Percentiles rank a stretch among this genome's conserved stretches.
Conservation (phyloP, 2,329 filamentous ascomycete species). For the Colletotrichum camelliae region DNA sequence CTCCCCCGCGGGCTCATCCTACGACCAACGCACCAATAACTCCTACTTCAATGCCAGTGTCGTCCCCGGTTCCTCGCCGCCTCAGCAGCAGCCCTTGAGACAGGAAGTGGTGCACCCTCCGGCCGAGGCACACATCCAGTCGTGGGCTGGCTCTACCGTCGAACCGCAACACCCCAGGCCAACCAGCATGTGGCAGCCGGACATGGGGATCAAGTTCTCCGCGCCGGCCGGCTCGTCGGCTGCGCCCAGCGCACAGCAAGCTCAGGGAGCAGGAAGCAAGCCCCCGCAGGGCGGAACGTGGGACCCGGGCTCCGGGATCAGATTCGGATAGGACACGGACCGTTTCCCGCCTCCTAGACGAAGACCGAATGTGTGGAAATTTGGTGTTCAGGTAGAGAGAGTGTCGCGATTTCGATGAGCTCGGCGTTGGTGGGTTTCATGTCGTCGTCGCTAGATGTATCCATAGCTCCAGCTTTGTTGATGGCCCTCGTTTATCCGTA, state of each 20-base stretch:
- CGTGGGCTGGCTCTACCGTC: conserved; percentile 58
- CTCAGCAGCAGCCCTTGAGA: conserved; percentile 9
- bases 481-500: neutral
- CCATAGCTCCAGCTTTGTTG: neutral
- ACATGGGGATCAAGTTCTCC: conserved; percentile 81
- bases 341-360: conserved; percentile 3
- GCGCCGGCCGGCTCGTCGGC: conserved; percentile 37
- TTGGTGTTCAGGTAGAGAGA: neutral
- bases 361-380: neutral
- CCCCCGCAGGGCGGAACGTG: conserved; percentile 50
- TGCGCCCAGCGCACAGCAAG: conserved; percentile 25
- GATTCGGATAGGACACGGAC: conserved; percentile 48
- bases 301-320: conserved; percentile 64
- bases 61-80: conserved; percentile 12
- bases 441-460: conserved; percentile 3
- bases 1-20: conserved; percentile 21
- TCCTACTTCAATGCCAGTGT: conserved; percentile 23
- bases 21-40: conserved; percentile 18
- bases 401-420: neutral
- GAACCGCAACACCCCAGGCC: conserved; percentile 62
- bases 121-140: conserved; percentile 60
- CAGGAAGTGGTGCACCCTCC: conserved; percentile 32
- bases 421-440: conserved; percentile 4
- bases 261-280: conserved; percentile 14
- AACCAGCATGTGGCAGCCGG: conserved; percentile 75